These are phyloP conservation scores for Pseudocercospora crystallina DNA, from an alignment of 2,329 filamentous ascomycete genomes.

Conservation along the genomic window DNA sequence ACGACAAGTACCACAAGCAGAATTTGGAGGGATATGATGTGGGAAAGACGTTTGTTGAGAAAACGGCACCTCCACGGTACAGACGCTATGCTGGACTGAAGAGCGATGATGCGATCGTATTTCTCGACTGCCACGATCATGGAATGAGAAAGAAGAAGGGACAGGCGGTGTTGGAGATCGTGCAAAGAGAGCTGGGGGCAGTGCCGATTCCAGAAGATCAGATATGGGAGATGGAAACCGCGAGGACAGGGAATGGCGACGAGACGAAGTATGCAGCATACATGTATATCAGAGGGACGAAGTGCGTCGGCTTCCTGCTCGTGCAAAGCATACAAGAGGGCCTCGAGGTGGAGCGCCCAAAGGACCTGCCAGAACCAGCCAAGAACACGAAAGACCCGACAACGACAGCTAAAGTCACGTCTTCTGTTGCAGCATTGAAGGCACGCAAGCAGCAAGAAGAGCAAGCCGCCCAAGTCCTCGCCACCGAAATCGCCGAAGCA, in stretches of 20 bases:
- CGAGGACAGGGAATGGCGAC: constrained; percentile 19
- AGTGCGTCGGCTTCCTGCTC: constrained; percentile 62
- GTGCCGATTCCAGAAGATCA: constrained; percentile 58
- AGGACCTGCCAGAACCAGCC: not conserved
- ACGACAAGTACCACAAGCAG: constrained; percentile 64
- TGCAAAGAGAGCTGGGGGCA: constrained; percentile 62
- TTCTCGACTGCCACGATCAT: constrained; percentile 57
- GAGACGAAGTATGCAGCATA: constrained; percentile 59
- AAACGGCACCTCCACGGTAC: constrained; percentile 5
- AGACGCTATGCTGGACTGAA: constrained; percentile 18
- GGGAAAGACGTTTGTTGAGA: constrained; percentile 57
- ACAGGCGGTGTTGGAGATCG: constrained; percentile 56
- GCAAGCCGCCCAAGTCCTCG: constrained; percentile 7
- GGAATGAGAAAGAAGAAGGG: constrained; percentile 56
- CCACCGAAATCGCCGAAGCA: constrained; percentile 15
- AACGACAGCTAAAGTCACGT: constrained; percentile 13
- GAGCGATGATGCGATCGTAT: constrained; percentile 53
- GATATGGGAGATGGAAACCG: constrained; percentile 53
- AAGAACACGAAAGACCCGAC: constrained; percentile 19
- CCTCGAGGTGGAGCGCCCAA: constrained; percentile 46
- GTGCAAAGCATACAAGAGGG: constrained; percentile 62
- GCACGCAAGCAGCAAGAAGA: constrained; percentile 24
- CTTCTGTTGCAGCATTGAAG: constrained; percentile 24
- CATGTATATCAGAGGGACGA: constrained; percentile 60
- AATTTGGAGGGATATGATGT: constrained; percentile 62